A percentile compares a stretch with the other conserved stretches of the same genome.
Conservation (phyloP, 257 asterid species). For the Capsicum baccatum region DNA sequence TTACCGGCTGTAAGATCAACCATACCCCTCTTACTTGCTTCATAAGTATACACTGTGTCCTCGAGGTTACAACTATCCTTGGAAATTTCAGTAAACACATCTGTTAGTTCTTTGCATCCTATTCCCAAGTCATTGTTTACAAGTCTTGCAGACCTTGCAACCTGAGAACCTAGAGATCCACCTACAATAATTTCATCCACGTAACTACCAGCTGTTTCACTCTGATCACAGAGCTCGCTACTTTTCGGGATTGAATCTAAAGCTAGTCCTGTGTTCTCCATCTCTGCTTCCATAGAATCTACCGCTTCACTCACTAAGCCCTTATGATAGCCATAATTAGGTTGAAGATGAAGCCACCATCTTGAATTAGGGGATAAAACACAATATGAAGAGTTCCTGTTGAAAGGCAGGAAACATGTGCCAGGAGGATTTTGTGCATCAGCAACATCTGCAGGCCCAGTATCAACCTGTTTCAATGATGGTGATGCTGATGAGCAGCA, state of each 20-base stretch:
- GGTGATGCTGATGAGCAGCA: slow-evolving; percentile 66
- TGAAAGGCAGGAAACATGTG: slow-evolving; percentile 47
- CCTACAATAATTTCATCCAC: slow-evolving; percentile 36
- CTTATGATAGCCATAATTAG: slow-evolving; percentile 51
- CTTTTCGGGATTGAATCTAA: slow-evolving; percentile 31
- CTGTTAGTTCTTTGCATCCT: slow-evolving; percentile 33
- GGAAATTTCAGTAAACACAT: slow-evolving; percentile 27
- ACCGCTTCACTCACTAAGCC: slow-evolving; percentile 45
- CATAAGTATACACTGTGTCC: slow-evolving; percentile 37
- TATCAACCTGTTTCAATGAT: slow-evolving; percentile 47
- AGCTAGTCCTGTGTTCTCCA: slow-evolving; percentile 35
- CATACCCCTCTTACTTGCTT: slow-evolving; percentile 33
- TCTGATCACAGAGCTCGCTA: slow-evolving; percentile 21
- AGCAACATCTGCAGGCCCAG: slow-evolving; percentile 43
- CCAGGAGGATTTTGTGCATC: slow-evolving; percentile 47
- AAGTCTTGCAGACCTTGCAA: slow-evolving; percentile 32
- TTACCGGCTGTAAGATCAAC: slow-evolving; percentile 48
- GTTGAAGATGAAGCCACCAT: slow-evolving; percentile 85
- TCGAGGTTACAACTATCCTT: slow-evolving; percentile 35
- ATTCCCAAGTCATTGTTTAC: slow-evolving; percentile 38
- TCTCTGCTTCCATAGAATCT: slow-evolving; percentile 39
- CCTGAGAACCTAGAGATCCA: slow-evolving; percentile 39
- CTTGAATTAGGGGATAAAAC: slow-evolving; percentile 69
- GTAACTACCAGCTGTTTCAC: slow-evolving; percentile 36
- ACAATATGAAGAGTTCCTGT: slow-evolving; percentile 51